Evolutionary conservation across 768 basidiomycete species (phyloP), one percentile per base, ranked within the genome.

Genomic region (Mycena haematopus): DNA sequence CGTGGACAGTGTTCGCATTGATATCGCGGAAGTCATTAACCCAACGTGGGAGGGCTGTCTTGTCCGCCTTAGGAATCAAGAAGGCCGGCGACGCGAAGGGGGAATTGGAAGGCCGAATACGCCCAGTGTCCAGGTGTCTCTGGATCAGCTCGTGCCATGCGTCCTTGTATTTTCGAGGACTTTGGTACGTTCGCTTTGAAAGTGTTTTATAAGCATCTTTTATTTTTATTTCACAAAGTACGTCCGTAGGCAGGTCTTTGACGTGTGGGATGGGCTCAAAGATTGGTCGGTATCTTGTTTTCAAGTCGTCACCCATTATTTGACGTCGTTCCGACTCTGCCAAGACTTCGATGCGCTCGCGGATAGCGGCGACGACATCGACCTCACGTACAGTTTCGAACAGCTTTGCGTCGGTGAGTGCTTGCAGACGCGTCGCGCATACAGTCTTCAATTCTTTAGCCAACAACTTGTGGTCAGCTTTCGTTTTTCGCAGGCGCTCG

Each of bases 41-140:
- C 76, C 71, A 74, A 0, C 63, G 62, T 0, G 74, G 76, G 0
- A 74, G 52, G 0, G 61, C 71, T 0, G 52, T 60, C 0, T 69
- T 71, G 31, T 80, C 76, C 0, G 72, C 45, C 50, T 77, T 79
- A 0, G 75, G 73, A 1, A 78, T 72, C 0, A 80, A 64, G 45
- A 77, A 78, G 0, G 70, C 66, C 0, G 74, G 78, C 0, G 74
- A 80, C 0, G 72, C 71, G 44, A 66, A 72, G 1, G 52, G 22
- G 0, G 72, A 73, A 0, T 51, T 52, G 0, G 76, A 79, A 0
- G 70, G 72, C 0, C 68, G 60, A 0, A 80, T 67, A 0, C 70
- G 58, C 0, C 78, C 75, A 4, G 72, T 69, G 2, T 60, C 70
- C 0, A 79, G 63, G 33, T 79, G 75, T 2, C 72, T 66, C 0